Base-by-base conservation (phyloP, 1,284 basidiomycete species). In the Sporisorium iseilematis-ciliati region DNA sequence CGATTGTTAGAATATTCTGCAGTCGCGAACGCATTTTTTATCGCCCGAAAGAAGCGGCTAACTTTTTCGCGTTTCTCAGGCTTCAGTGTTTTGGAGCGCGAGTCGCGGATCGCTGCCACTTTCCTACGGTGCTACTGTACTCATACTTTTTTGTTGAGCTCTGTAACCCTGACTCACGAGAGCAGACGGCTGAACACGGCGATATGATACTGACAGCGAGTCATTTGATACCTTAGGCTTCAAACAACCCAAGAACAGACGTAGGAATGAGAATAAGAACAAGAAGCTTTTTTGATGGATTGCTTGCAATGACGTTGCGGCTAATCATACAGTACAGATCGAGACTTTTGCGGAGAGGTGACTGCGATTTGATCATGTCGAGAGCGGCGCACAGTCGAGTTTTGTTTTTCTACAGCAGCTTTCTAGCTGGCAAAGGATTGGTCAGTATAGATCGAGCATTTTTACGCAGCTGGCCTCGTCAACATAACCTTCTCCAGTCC, bases 401-500 rank as follows among this genome's bases (percentile, higher is more conserved):
- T n/a, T 49, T 49, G 48, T 23, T 18, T 11, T 23, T 53, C 23
- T 25, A 35, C 38, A 8, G 11, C 21, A 40, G 20, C 11, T 46
- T 46, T 6, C 43, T 7, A 26, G 20, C n/a, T 3, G 14, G 40
- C 16, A 6, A 10, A 3, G 31, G 5, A n/a, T 16, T 21, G 25
- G 31, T n/a, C n/a, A n/a, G n/a, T 4, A 18, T 5, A 7, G 11
- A 21, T 38, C 55, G 16, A 12, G 20, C 46, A 25, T 2, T 16
- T 16, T 64, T 42, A 70, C 6, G 54, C 18, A 4, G 51, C 35
- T 14, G 72, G 72, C n/a, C 67, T 45, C 2, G 73, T 75, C 48
- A 75, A 50, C 65, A 75, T 57, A 7, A 75, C 73, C 48, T 41
- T 67, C 40, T 75, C 73, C 26, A 75, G 20, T 6, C 64, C 67